Base-by-base conservation (phyloP, 768 basidiomycete genomes). In the Hygrocybe coccinea region DNA sequence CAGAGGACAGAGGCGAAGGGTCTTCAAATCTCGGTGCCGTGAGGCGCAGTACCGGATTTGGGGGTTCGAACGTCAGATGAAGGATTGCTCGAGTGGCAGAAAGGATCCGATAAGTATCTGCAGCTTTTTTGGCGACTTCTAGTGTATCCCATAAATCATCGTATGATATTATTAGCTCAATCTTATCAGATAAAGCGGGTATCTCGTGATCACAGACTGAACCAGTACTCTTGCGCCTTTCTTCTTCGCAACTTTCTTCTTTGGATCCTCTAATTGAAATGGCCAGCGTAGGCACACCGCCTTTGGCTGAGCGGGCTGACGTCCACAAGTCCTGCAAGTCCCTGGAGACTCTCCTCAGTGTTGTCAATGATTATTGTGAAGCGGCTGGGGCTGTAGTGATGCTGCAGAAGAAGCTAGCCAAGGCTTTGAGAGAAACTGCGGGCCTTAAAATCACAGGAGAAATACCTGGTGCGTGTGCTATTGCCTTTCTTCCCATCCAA, bases 291-390 rank as follows among this genome's bases (percentile, higher is more conserved):
- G 39, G 50, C 15, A 57, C 44, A 50, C 63, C 55, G 29, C 60
- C 66, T 17, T 68, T 85, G 8, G 78, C 80, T 7, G 89, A 90
- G 54, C 80, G 87, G 19, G 65, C 73, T 15, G 88, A 91, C 59
- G 78, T 91, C 12, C 89, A 91, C 76, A 91, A 85, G 68, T 83
- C 86, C 5, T 90, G 90, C 77, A 86, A 85, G 66, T 77, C 86
- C 2, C 74, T 91, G 53, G 89, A 91, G 60, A 72, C 74, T 10
- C 78, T 91, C 29, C 78, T 88, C 55, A 78, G 74, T 59, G 69
- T 83, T 46, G 75, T 91, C 55, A 83, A 81, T 62, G 86, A 89
- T 67, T 91, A 91, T 63, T 86, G 81, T 64, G 86, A 91, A 60
- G 83, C 86, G 6, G 81, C 80, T 4, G 76, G 74, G 33, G 80